Percentiles rank a stretch among this genome's conserved stretches.
Evolutionary conservation across 768 basidiomycete species (phyloP).

Genomic region (Daedaleopsis nitida): DNA sequence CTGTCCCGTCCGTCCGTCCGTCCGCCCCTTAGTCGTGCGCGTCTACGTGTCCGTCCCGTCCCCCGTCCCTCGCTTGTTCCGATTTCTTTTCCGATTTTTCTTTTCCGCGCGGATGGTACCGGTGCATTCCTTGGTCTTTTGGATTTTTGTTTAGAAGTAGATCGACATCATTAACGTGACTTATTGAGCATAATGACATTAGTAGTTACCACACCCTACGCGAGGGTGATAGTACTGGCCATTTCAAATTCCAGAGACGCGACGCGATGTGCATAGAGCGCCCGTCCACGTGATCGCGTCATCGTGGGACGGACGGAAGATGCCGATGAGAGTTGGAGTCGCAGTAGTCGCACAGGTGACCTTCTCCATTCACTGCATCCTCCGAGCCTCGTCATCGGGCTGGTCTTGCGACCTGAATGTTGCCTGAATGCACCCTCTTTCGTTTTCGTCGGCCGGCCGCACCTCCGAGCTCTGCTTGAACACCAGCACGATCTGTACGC

Average conservation of each 20-base stretch:
- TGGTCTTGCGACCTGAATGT: background rate
- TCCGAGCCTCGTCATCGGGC: background rate
- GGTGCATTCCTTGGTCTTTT: background rate
- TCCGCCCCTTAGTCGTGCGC: background rate
- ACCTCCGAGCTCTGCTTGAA: too few relatives aligned
- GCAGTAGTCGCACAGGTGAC: background rate
- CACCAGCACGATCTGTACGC: too few relatives aligned
- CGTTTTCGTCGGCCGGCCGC: background rate
- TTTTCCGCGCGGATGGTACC: background rate
- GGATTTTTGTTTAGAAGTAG: slow-evolving; percentile 14
- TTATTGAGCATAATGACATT: slow-evolving; percentile 18
- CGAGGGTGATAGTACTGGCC: too few relatives aligned
- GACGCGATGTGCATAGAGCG: too few relatives aligned
- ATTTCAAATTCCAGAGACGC: too few relatives aligned
- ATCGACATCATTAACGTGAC: slow-evolving; percentile 17
- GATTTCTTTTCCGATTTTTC: background rate
- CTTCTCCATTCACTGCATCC: background rate
- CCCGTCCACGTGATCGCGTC: background rate
- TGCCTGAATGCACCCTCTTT: background rate
- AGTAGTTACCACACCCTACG: background rate
- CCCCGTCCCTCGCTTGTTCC: background rate
- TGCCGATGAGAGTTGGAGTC: background rate
- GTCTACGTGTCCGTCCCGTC: background rate
- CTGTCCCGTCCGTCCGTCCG: background rate
- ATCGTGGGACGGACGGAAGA: background rate